Evolutionary conservation across 805 yeast species (phyloP), one percentile per base, ranked within the genome.

Genomic region (Ogataea trehalophila): DNA sequence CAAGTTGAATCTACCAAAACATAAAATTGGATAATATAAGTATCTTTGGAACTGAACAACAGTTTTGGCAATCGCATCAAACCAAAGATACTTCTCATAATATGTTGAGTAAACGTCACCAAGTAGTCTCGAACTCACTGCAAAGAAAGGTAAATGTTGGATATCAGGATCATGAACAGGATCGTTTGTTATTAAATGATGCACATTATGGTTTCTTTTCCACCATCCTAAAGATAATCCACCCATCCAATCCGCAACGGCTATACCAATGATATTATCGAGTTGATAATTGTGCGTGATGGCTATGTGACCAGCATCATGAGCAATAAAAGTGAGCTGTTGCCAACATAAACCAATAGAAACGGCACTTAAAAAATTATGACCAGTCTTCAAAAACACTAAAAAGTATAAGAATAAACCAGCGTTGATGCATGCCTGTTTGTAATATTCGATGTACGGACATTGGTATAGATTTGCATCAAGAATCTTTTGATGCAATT

Each of bases 81-180:
- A 84, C 72, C 80, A 74, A 16, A 89, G 70, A 15, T 69, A 69
- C 50, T 76, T 77, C 37, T 86, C 88, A 60, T 89, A 89, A 65
- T 82, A 89, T 0, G 96, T 87, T 23, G 95, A 87, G 61, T 80
- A 87, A 7, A 88, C 79, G 58, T 79, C 73, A 3, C 79, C 80
- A 55, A 89, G 78, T 4, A 89, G 69, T 51, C 85, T 71, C 1
- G 86, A 74, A 46, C 90, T 82, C 17, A 89, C 95, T 2, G 96
- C 95, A 62, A 89, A 89, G 58, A 89, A 89, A 1, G 97, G 97
- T 53, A 89, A 65, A 67, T 89, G 96, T 66, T 89, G 97, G 61
- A 89, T 90, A 67, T 89, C 97, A 0, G 97, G 97, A 59, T 89
- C 97, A 61, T 90, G 96, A 2, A 85, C 85, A 0, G 97, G 96